Evolutionary conservation across 1,284 basidiomycete genomes (phyloP), one percentile per base, ranked within the genome.

Genomic region (Melampsora occidentalis): DNA sequence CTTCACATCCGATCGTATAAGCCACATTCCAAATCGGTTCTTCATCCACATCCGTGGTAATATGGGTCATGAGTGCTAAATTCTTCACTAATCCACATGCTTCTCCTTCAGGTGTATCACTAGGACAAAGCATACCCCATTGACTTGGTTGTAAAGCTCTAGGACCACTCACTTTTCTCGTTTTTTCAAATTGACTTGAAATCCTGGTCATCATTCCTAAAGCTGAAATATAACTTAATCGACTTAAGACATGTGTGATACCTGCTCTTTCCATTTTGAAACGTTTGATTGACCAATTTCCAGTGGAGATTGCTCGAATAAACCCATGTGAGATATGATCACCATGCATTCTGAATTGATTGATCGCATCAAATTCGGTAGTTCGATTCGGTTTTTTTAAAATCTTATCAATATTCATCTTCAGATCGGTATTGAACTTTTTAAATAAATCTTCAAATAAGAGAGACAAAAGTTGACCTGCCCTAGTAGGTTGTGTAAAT

Each of bases 191-290:
- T 84, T 99, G 97, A 33, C 93, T 96, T 22, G 92, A 92, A 79
- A 99, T 99, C 64, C 97, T 90, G 10, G 97, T 99, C 97, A 99
- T 99, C 97, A 99, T 99, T 48, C 97, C 97, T 25, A 99, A 87
- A 0, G 97, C 97, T 75, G 94, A 93, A 82, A 99, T 98, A 87
- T 95, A 99, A 80, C 90, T 92, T 65, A 99, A 85, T 39, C 97
- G 89, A 81, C 92, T 95, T 35, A 99, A 88, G 77, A 99, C 97
- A 83, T 99, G 97, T 4, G 97, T 99, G 69, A 99, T 94, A 75
- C 97, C 97, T 0, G 97, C 97, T 59, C 97, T 89, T 83, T 99
- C 97, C 93, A 99, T 99, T 86, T 97, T 97, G 89, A 99, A 99
- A 78, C 97, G 92, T 84, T 99, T 99, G 75, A 99, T 86, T 31